A percentile compares a stretch with the other conserved stretches of the same genome.
These are phyloP conservation scores for Podosphaera aphanis DNA, from an alignment of 2,329 filamentous ascomycete species.

Conservation along the genomic window DNA sequence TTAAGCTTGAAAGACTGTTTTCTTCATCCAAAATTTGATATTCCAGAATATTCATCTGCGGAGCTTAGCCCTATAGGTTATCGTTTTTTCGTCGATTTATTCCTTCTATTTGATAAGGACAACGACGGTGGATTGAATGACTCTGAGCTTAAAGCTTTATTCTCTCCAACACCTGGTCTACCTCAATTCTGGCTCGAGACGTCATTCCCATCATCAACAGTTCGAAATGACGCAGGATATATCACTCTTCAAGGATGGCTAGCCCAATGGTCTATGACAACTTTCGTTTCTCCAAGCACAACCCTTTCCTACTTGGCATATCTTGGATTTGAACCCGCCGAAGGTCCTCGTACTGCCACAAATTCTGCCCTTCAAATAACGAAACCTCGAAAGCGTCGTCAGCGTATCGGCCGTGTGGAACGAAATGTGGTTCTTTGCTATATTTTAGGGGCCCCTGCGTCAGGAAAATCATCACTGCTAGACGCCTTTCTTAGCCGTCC, in stretches of 20 bases:
- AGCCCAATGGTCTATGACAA: slow-evolving; percentile 99
- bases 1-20: slow-evolving; percentile 78
- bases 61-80: slow-evolving; percentile 88
- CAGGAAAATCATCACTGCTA: slow-evolving; percentile 76
- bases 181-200: slow-evolving; percentile 72
- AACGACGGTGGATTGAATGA: slow-evolving; percentile 88
- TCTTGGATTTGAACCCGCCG: slow-evolving; percentile 70
- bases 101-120: slow-evolving; percentile 86
- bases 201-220: slow-evolving; percentile 78
- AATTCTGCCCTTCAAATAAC: slow-evolving; percentile 78
- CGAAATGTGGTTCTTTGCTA: slow-evolving; percentile 90
- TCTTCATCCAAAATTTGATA: slow-evolving; percentile 79
- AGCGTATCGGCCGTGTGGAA: slow-evolving; percentile 63
- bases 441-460: slow-evolving; percentile 60
- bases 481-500: slow-evolving; percentile 79
- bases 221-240: slow-evolving; percentile 82
- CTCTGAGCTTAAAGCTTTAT: slow-evolving; percentile 61
- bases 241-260: slow-evolving; percentile 95
- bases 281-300: slow-evolving; percentile 82
- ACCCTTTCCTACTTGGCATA: slow-evolving; percentile 92
- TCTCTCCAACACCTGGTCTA: slow-evolving; percentile 77
- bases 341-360: slow-evolving; percentile 52
- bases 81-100: slow-evolving; percentile 91
- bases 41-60: slow-evolving; percentile 74
- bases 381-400: slow-evolving; percentile 67